Base-by-base conservation (phyloP, 2,329 filamentous ascomycete species). In the Phaeoacremonium minimum region DNA sequence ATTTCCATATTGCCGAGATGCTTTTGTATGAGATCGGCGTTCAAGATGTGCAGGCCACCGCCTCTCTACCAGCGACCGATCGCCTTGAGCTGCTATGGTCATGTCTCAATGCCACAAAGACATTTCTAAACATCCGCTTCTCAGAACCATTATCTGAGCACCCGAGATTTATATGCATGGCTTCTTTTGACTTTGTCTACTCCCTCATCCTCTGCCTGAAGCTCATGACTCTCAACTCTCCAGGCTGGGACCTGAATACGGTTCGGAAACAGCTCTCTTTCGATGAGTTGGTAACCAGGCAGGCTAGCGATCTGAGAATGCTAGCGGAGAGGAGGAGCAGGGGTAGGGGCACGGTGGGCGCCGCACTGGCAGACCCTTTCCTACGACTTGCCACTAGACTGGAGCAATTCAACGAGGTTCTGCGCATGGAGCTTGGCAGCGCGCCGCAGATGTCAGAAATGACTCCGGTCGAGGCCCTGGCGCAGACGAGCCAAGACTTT, bases 21-120 rank as follows among this genome's bases (percentile, higher is more conserved):
- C 60, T 75, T 4, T 53, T 74, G 14, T 69, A 66, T 43, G 71
- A 73, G 42, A 52, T 68, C 26, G 64, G 58, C 40, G 52, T 74
- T 18, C 61, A 63, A 4, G 67, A 70, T 4, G 45, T 52, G 16
- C 51, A 56, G 41, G 55, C 55, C 30, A 46, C 45, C 8, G 39
- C 53, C 7, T 45, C 50, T 4, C 50, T 70, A 35, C 36, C 60
- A 5, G 43, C 54, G 7, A 50, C 57, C 2, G 63, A 69, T 19
- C 63, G 69, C 7, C 52, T 72, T 2, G 56, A 62, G 15, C 56
- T 73, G 14, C 62, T 75, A n/a, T 68, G 64, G 63, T 49, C 51
- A 8, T 72, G 70, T 42, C 50, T 67, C 20, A 49, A 52, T 4
- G 57, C 67, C 4, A 58, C 67, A 12, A 58, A 58, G 32, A 48